phyloP scores from a whole-genome alignment of 768 basidiomycete genomes.

The Lentinula boryana region DNA sequence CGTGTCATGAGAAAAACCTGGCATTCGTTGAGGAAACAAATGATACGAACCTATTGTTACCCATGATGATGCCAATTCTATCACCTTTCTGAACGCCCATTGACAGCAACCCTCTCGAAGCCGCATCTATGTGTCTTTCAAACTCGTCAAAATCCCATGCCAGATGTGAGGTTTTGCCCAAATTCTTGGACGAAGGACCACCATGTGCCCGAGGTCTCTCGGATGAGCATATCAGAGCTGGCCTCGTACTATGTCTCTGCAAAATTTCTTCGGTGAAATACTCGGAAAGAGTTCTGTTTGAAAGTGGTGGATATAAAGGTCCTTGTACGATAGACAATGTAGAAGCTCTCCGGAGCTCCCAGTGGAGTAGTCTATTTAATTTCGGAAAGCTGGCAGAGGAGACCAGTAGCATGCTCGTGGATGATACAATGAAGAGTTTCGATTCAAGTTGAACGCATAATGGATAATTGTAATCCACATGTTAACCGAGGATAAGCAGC shows the following conservation, averaged over 20 bases:
- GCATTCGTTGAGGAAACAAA: conserved; percentile 4
- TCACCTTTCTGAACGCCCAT: conserved; percentile 74
- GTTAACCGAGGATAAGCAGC: too few relatives aligned
- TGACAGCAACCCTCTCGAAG: conserved; percentile 61
- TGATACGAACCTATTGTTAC: conserved; percentile 64
- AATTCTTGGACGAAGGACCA: conserved; percentile 50
- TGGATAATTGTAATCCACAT: too few relatives aligned
- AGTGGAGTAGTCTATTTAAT: neutral
- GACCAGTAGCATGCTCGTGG: neutral
- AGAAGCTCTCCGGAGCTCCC: conserved; percentile 9
- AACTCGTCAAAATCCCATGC: conserved; percentile 76
- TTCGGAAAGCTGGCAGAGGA: neutral
- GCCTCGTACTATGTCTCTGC: conserved; percentile 36
- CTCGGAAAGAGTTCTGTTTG: conserved; percentile 34
- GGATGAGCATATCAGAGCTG: conserved; percentile 60
- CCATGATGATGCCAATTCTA: conserved; percentile 77
- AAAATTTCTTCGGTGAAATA: conserved; percentile 60
- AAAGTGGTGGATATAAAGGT: conserved; percentile 33
- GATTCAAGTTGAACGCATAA: too few relatives aligned
- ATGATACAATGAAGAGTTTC: too few relatives aligned
- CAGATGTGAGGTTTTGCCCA: conserved; percentile 43
- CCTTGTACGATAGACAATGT: conserved; percentile 34
- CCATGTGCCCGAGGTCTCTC: conserved; percentile 56
- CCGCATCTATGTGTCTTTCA: conserved; percentile 54
- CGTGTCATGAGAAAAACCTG: neutral